phyloP scores from a whole-genome alignment of 1,139 yeast genomes.

The Yamadazyma blattariae region DNA sequence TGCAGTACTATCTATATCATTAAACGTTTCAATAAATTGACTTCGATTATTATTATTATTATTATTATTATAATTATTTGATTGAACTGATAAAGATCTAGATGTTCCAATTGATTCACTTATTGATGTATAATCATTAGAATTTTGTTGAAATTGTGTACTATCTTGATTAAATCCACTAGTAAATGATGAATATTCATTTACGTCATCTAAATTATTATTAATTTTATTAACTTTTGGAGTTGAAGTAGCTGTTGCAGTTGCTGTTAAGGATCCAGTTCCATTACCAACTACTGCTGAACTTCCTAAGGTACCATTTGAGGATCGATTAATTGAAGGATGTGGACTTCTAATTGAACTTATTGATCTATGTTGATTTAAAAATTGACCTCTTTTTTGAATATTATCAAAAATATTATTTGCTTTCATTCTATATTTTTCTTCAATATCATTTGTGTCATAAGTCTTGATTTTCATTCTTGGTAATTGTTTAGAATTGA shows the following conservation, averaged over 20 bases:
- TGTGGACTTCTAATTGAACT: constrained; percentile 3
- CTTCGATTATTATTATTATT: background rate
- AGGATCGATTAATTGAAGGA: constrained; percentile 8
- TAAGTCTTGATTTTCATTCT: constrained; percentile 31
- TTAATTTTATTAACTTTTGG: constrained; percentile 28
- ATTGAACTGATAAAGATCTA: background rate
- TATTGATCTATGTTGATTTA: constrained; percentile 7
- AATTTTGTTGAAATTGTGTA: constrained; percentile 15
- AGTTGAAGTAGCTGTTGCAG: constrained; percentile 37
- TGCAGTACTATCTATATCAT: too few relatives aligned
- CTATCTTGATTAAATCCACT: constrained; percentile 30
- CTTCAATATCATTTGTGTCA: constrained; percentile 31
- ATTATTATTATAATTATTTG: background rate
- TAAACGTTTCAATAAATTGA: too few relatives aligned
- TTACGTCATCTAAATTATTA: constrained; percentile 10
- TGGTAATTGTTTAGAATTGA: constrained; percentile 13
- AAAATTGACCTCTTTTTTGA: constrained; percentile 28
- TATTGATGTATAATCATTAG: constrained; percentile 26
- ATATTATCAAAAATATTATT: constrained; percentile 38
- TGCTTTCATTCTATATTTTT: constrained; percentile 38
- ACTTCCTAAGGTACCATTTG: constrained; percentile 1
- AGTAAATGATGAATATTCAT: constrained; percentile 36
- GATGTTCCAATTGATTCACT: constrained; percentile 5
- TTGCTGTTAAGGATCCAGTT: constrained; percentile 1
- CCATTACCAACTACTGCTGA: background rate